Conservation (phyloP, 2,329 filamentous ascomycete genomes). For the Karstenula rhodostoma region DNA sequence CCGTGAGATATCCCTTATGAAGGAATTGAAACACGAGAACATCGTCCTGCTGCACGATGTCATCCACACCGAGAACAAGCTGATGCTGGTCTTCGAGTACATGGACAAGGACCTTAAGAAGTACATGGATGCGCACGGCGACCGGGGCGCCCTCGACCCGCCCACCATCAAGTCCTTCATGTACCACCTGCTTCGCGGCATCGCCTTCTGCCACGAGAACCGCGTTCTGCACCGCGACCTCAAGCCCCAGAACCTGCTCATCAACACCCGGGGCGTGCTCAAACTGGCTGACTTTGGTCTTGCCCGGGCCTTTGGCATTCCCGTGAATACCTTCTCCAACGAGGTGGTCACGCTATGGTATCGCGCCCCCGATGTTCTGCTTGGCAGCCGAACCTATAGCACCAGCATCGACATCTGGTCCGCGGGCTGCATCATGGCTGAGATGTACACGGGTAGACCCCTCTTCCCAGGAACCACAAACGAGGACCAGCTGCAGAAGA, state of each 20-base stretch:
- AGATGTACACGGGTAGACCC: slow-evolving; percentile 97
- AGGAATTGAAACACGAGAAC: slow-evolving; percentile 98
- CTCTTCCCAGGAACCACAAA: slow-evolving; percentile 98
- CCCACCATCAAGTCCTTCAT: slow-evolving; percentile 98
- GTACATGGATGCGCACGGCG: slow-evolving; percentile 95
- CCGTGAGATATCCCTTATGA: slow-evolving; percentile 98
- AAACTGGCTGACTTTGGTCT: slow-evolving; percentile 96
- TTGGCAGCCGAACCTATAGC: slow-evolving; percentile 95
- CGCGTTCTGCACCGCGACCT: slow-evolving; percentile 93
- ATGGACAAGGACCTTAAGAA: slow-evolving; percentile 99
- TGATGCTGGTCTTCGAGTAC: slow-evolving; percentile 99
- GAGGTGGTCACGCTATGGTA: slow-evolving; percentile 99
- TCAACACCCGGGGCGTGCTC: slow-evolving; percentile 87
- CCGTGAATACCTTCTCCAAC: slow-evolving; percentile 97
- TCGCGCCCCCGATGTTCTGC: slow-evolving; percentile 90
- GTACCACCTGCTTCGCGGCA: slow-evolving; percentile 94
- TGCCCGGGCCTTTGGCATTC: slow-evolving; percentile 93
- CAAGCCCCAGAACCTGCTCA: slow-evolving; percentile 95
- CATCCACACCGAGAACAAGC: slow-evolving; percentile 98
- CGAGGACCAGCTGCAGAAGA: slow-evolving; percentile 95
- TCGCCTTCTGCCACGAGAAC: slow-evolving; percentile 98
- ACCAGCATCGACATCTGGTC: slow-evolving; percentile 99
- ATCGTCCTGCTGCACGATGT: slow-evolving; percentile 98
- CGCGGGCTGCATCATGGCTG: slow-evolving; percentile 98
- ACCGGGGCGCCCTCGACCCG: slow-evolving; percentile 87